A percentile compares a stretch with the other conserved stretches of the same genome.
These are phyloP conservation scores for Pouteria glomerata DNA, from an alignment of 148 eudicot genomes.

Conservation along the genomic window DNA sequence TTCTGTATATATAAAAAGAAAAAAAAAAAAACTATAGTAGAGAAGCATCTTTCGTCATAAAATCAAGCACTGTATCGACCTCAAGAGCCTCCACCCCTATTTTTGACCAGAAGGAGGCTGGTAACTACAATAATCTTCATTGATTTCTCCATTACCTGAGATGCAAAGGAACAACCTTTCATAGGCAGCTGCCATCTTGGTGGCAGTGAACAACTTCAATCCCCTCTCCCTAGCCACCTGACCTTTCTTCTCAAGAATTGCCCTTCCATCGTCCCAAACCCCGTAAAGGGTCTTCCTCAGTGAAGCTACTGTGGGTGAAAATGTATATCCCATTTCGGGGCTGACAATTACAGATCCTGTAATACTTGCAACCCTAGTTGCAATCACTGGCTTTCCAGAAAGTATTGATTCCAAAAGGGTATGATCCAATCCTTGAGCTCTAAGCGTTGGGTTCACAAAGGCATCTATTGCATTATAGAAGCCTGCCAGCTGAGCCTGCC, in stretches of 20 bases:
- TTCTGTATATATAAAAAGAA: too few relatives aligned
- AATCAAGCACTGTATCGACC: too few relatives aligned
- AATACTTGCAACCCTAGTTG: slow-evolving; percentile 45
- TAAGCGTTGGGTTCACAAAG: slow-evolving; percentile 48
- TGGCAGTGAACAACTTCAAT: slow-evolving; percentile 38
- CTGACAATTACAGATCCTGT: slow-evolving; percentile 36
- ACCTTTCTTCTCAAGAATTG: slow-evolving; percentile 33
- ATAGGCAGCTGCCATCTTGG: slow-evolving; percentile 48
- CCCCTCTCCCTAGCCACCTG: slow-evolving; percentile 32
- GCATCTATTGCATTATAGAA: slow-evolving; percentile 48
- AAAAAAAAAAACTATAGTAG: too few relatives aligned
- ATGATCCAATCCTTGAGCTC: slow-evolving; percentile 55
- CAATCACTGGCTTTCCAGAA: slow-evolving; percentile 41
- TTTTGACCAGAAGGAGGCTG: background rate
- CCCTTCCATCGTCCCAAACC: slow-evolving; percentile 45
- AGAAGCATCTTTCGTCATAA: too few relatives aligned
- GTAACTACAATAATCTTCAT: slow-evolving; percentile 21
- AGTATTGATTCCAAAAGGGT: slow-evolving; percentile 43
- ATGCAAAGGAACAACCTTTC: slow-evolving; percentile 52
- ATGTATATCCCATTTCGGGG: slow-evolving; percentile 37
- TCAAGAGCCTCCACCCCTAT: too few relatives aligned
- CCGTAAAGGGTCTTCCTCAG: slow-evolving; percentile 28
- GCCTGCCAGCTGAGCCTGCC: slow-evolving; percentile 25
- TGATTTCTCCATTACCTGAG: slow-evolving; percentile 13
- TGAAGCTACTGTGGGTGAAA: slow-evolving; percentile 36